Base-by-base conservation (phyloP, 768 basidiomycete genomes). In the Mycena epipterygia region DNA sequence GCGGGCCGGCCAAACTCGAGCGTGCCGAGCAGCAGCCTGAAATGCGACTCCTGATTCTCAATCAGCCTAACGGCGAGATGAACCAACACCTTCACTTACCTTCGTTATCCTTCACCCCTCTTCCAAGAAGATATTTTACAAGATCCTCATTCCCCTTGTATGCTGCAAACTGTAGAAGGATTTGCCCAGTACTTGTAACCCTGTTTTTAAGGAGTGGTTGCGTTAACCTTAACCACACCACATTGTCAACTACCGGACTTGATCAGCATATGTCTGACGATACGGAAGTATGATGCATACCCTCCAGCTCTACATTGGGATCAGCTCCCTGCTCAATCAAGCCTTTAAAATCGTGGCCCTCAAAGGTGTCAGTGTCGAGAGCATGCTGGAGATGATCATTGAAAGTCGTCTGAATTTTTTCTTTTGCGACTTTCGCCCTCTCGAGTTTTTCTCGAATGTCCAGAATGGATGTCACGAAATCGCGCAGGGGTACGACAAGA, bases 101-200 rank as follows among this genome's bases (percentile, higher is more conserved):
- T 14, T 21, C 29, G 21, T 33, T 48, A 44, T 61, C 59, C 46
- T 48, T n/a, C 59, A 46, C 59, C 19, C 32, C 14, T 35, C 21
- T 61, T n/a, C n/a, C 46, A 0, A n/a, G 42, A 23, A 59, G 59
- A 61, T 13, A 61, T 61, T 23, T 14, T 1, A 61, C 21, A 49
- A 61, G 59, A 49, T 16, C 59, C 7, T 33, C 46, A 49, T 61
- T 33, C 23, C 59, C 59, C 59, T 21, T 25, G 33, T 21, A 49
- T 35, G 30, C 59, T 25, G 59, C 59, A 61, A 61, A n/a, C 46
- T 61, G 44, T 33, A 61, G 44, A 61, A 61, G 59, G 19, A 25
- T 61, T 27, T 13, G 6, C 3, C 8, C 1, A 14, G 35, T 6
- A 37, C 14, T 14, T 57, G 33, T 13, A 37, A 13, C 23, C 48